Percentiles rank a stretch among this genome's conserved stretches.
These are phyloP conservation scores for Diplodia sapinea DNA, from an alignment of 2,329 filamentous ascomycete genomes.

Conservation along the genomic window DNA sequence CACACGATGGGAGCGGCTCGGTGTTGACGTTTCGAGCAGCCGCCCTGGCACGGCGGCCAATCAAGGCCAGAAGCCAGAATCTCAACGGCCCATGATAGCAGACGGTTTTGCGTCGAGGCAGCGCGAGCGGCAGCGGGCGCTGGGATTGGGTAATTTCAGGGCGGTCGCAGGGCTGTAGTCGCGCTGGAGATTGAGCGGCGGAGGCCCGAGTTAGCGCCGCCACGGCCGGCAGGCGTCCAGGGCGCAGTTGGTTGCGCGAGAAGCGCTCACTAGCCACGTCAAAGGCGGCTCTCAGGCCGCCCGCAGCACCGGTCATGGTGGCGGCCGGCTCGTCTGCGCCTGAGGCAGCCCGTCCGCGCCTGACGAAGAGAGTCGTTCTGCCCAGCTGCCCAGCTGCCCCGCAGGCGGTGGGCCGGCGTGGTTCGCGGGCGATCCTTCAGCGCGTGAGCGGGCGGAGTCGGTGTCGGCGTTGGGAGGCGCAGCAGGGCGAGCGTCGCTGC, in stretches of 20 bases:
- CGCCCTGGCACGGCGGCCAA: conserved; percentile 1
- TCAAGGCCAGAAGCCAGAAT: neutral
- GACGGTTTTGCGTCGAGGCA: neutral
- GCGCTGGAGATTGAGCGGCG: neutral
- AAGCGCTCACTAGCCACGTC: conserved; percentile 21
- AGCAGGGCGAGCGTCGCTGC: neutral
- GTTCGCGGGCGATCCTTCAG: neutral
- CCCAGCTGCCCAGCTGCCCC: neutral
- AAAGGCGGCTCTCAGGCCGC: conserved; percentile 1
- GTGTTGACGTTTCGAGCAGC: conserved; percentile 2
- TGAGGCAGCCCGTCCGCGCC: conserved; percentile 5
- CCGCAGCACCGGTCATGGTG: neutral
- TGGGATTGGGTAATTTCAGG: conserved; percentile 17
- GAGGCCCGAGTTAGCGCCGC: neutral
- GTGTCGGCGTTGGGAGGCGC: neutral
- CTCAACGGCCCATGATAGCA: neutral
- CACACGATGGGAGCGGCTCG: neutral
- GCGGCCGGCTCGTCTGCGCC: conserved; percentile 1
- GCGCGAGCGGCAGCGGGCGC: neutral
- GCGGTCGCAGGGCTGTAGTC: conserved; percentile 4
- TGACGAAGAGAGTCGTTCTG: neutral
- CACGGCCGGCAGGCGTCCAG: neutral
- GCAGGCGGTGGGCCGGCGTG: neutral
- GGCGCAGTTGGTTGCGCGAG: neutral
- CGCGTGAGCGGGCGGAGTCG: neutral